Base-by-base conservation (phyloP, 1,284 basidiomycete genomes). In the Pisolithus thermaeus region DNA sequence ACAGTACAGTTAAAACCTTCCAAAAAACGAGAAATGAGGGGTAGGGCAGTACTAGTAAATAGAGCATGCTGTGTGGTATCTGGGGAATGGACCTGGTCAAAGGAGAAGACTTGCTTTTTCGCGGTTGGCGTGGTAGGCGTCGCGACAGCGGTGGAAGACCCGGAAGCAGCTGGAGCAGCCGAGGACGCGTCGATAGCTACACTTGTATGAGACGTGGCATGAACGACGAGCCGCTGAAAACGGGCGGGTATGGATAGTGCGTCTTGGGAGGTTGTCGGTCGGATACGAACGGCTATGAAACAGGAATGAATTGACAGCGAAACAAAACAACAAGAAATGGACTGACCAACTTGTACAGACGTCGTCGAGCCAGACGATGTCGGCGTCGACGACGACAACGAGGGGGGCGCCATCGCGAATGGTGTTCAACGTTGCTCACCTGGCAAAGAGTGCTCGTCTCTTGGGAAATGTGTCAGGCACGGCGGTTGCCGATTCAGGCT, bases 1-100 rank as follows among this genome's bases (percentile, higher is more conserved):
- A 99, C 89, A 37, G 97, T 99, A 57, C 94, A 96, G 72, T 99
- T 99, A 73, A 94, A 96, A 11, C 96, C 96, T 63, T 95, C 92
- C 44, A 97, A 67, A 69, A 98, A 99, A 57, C 91, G 89, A 28
- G 87, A 84, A 56, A 98, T 80, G 58, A 97, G 84, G 23, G 92
- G 88, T 52, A 85, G 81, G 6, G 93, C 91, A 23, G 90, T 91
- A 6, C 80, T 78, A 38, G 84, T 83, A 70, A 92, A 99, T 59
- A 98, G 79, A 36, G 86, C 81, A 67, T 85, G 80, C 67, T 99
- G 96, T 0, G 85, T 87, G 36, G 91, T 83, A 38, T 82, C 74
- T 27, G 91, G 92, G 3, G 82, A 80, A 61, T 96, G 86, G 47
- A 99, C 96, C 59, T 92, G 88, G 76, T 99, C 97, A 69, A 97